These are phyloP conservation scores for Madurella fahalii DNA, from an alignment of 2,329 filamentous ascomycete genomes.

Conservation along the genomic window DNA sequence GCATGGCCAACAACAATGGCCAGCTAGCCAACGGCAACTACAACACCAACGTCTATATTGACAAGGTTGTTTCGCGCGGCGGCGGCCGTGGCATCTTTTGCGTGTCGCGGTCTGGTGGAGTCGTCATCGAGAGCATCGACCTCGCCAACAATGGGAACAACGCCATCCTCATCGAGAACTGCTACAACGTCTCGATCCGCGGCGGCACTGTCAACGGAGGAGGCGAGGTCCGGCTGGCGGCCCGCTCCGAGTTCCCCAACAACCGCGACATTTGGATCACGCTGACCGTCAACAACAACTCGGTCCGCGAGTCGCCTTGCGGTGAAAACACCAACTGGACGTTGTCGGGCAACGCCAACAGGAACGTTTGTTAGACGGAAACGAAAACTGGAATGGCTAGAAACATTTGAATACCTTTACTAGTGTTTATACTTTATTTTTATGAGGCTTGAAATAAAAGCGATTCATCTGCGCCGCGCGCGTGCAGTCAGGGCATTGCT, in stretches of 20 bases:
- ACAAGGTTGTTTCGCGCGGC: constrained; percentile 51
- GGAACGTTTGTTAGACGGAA: constrained; percentile 6
- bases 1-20: constrained; percentile 55
- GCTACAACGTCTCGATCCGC: constrained; percentile 50
- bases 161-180: constrained; percentile 56
- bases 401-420: too few species aligned
- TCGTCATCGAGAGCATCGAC: constrained; percentile 46
- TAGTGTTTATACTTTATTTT: too few species aligned
- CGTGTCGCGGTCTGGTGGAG: constrained; percentile 53
- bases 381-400: too few species aligned
- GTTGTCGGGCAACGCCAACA: constrained; percentile 13
- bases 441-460: too few species aligned
- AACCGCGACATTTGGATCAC: constrained; percentile 49
- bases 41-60: constrained; percentile 48
- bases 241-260: constrained; percentile 51
- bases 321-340: constrained; percentile 44
- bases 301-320: constrained; percentile 52
- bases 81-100: constrained; percentile 56
- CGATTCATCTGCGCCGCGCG: too few species aligned
- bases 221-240: constrained; percentile 51
- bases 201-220: constrained; percentile 51
- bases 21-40: constrained; percentile 44
- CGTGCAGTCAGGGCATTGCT: too few species aligned
- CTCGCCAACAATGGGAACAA: constrained; percentile 52
- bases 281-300: constrained; percentile 45